phyloP scores from a whole-genome alignment of 2,329 filamentous ascomycete genomes.

The Hypoxylon sp. region DNA sequence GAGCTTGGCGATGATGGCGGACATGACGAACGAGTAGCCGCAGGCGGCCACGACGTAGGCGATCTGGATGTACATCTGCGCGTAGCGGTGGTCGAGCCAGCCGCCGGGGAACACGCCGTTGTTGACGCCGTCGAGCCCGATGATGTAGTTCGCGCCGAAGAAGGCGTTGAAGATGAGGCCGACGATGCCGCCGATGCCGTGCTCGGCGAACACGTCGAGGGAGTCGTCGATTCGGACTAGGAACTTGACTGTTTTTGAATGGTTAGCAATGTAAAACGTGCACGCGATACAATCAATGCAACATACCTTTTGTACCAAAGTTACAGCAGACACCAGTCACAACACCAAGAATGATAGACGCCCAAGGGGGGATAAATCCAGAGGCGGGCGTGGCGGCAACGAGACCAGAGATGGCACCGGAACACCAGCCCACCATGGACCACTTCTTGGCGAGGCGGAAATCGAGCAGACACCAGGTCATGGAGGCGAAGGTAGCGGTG shows the following conservation, averaged over 20 bases:
- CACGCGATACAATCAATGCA: background rate
- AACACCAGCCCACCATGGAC: constrained; percentile 82
- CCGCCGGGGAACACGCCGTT: constrained; percentile 69
- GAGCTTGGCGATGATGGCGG: constrained; percentile 74
- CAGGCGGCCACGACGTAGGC: constrained; percentile 75
- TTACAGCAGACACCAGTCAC: constrained; percentile 73
- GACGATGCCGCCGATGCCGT: constrained; percentile 74
- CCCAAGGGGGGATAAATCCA: constrained; percentile 74
- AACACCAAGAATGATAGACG: constrained; percentile 71
- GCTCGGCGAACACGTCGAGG: constrained; percentile 76
- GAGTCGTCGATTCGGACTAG: constrained; percentile 73
- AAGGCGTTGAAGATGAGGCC: constrained; percentile 77
- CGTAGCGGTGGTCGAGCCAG: constrained; percentile 78
- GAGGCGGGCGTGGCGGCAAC: constrained; percentile 75
- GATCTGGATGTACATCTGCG: constrained; percentile 80
- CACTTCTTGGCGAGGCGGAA: constrained; percentile 94
- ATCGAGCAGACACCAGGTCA: constrained; percentile 95
- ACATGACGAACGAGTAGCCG: constrained; percentile 77
- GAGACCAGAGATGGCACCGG: constrained; percentile 74
- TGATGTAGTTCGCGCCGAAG: constrained; percentile 74
- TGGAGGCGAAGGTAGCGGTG: constrained; percentile 89
- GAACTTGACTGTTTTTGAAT: constrained; percentile 60
- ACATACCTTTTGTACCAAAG: constrained; percentile 68
- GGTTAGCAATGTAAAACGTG: constrained; percentile 19
- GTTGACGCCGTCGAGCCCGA: constrained; percentile 81